These are phyloP conservation scores for Penicillium freii DNA, from an alignment of 2,329 filamentous ascomycete species.

Conservation along the genomic window DNA sequence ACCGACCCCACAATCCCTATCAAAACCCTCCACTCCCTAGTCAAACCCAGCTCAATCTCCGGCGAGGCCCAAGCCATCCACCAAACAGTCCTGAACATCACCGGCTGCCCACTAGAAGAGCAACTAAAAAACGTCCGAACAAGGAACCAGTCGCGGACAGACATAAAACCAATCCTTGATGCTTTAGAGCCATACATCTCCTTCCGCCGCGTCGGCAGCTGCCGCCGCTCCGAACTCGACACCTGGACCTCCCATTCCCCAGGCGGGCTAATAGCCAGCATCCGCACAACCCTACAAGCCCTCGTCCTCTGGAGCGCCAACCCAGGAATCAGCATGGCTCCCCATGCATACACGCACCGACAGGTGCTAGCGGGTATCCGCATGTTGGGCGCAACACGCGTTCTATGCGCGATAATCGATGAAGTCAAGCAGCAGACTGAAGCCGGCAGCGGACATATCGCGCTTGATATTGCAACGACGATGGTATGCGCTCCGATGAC, in stretches of 20 bases:
- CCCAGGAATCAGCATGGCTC: slow-evolving; percentile 51
- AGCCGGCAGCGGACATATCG: slow-evolving; percentile 41
- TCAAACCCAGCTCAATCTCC: slow-evolving; percentile 57
- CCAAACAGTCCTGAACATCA: slow-evolving; percentile 57
- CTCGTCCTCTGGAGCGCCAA: slow-evolving; percentile 54
- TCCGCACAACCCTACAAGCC: slow-evolving; percentile 52
- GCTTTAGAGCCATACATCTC: slow-evolving; percentile 51
- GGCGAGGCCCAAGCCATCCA: slow-evolving; percentile 62
- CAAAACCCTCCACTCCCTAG: slow-evolving; percentile 56
- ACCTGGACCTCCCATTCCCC: slow-evolving; percentile 50
- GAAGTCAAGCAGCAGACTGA: slow-evolving; percentile 45
- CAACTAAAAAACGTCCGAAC: slow-evolving; percentile 53
- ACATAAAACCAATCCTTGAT: slow-evolving; percentile 54
- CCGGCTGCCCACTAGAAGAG: slow-evolving; percentile 51
- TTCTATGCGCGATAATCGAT: slow-evolving; percentile 41
- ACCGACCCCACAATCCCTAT: slow-evolving; percentile 53
- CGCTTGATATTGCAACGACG: slow-evolving; percentile 46
- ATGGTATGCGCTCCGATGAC: slow-evolving; percentile 43
- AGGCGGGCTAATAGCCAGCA: slow-evolving; percentile 47
- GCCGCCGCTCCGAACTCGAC: slow-evolving; percentile 51
- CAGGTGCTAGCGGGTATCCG: slow-evolving; percentile 47
- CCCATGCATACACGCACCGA: slow-evolving; percentile 57
- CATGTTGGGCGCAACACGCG: slow-evolving; percentile 41
- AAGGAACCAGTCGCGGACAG: slow-evolving; percentile 50
- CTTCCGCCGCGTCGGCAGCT: slow-evolving; percentile 50